Conservation (phyloP, 2,329 filamentous ascomycete species). For the Ophiostoma himal-ulmi region DNA sequence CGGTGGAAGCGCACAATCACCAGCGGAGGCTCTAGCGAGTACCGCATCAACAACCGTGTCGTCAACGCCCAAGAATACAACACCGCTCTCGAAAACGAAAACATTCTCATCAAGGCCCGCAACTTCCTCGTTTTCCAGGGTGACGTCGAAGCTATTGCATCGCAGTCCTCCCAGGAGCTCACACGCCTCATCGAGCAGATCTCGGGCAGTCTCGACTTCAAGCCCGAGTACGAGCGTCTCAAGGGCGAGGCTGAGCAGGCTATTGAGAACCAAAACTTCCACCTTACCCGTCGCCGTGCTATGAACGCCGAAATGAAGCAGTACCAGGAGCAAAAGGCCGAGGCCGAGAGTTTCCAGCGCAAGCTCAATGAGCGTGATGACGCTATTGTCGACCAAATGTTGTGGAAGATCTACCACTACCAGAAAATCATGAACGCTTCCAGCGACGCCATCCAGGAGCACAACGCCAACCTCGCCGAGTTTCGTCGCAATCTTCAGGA, state of each 20-base stretch:
- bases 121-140: slow-evolving; percentile 99
- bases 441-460: slow-evolving; percentile 80
- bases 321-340: slow-evolving; percentile 92
- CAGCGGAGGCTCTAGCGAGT: slow-evolving; percentile 80
- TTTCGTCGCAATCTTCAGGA: slow-evolving; percentile 81
- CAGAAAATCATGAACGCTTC: slow-evolving; percentile 91
- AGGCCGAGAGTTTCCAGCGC: slow-evolving; percentile 86
- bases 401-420: slow-evolving; percentile 96
- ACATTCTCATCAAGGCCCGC: slow-evolving; percentile 94
- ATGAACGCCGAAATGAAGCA: slow-evolving; percentile 98
- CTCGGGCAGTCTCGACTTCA: slow-evolving; percentile 90
- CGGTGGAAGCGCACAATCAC: slow-evolving; percentile 96
- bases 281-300: slow-evolving; percentile 79
- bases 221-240: slow-evolving; percentile 86
- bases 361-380: slow-evolving; percentile 88
- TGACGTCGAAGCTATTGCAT: slow-evolving; percentile 93
- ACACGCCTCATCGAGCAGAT: slow-evolving; percentile 96
- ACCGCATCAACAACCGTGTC: slow-evolving; percentile 87
- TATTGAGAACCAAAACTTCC: slow-evolving; percentile 79
- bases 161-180: slow-evolving; percentile 87
- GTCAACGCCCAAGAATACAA: slow-evolving; percentile 93
- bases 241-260: slow-evolving; percentile 82
- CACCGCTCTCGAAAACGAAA: slow-evolving; percentile 82
- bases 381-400: slow-evolving; percentile 83
- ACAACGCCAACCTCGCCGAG: slow-evolving; percentile 92